phyloP scores from a whole-genome alignment of 2,329 filamentous ascomycete genomes.

The Ophiostoma himal-ulmi region DNA sequence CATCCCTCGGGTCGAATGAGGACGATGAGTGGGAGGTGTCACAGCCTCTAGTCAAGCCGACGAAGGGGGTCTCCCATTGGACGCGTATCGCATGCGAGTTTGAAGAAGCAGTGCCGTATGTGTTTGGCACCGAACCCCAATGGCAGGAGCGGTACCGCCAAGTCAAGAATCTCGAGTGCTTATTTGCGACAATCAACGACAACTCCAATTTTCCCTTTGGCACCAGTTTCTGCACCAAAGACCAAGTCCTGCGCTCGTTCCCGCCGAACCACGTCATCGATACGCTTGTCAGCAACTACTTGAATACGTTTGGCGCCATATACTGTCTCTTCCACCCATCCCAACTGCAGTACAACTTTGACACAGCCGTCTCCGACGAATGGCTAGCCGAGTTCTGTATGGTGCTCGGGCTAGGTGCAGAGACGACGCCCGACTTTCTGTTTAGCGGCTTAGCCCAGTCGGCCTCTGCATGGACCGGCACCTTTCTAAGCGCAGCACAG shows the following conservation, averaged over 20 bases:
- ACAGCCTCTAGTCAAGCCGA: not conserved
- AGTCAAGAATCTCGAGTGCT: constrained; percentile 27
- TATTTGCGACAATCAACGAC: constrained; percentile 26
- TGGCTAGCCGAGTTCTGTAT: constrained; percentile 30
- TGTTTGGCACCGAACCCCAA: constrained; percentile 27
- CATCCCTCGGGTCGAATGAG: not conserved
- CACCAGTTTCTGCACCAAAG: constrained; percentile 23
- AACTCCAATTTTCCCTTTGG: constrained; percentile 30
- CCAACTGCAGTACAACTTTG: constrained; percentile 28
- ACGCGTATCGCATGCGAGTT: constrained; percentile 27
- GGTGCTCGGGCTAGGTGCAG: constrained; percentile 29
- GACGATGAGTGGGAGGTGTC: constrained; percentile 3
- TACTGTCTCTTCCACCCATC: constrained; percentile 28
- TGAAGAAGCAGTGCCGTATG: constrained; percentile 28
- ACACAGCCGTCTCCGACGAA: constrained; percentile 23
- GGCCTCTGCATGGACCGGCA: constrained; percentile 26
- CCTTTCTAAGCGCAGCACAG: constrained; percentile 29
- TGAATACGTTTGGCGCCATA: constrained; percentile 28
- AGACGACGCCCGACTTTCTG: constrained; percentile 23
- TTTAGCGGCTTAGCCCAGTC: constrained; percentile 26
- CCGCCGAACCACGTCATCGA: constrained; percentile 27
- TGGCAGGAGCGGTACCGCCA: constrained; percentile 29
- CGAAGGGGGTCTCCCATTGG: constrained; percentile 26
- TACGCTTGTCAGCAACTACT: constrained; percentile 28
- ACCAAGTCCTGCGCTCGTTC: constrained; percentile 26